phyloP scores from a whole-genome alignment of 306 rosid species.

The Citrullus mucosospermus region DNA sequence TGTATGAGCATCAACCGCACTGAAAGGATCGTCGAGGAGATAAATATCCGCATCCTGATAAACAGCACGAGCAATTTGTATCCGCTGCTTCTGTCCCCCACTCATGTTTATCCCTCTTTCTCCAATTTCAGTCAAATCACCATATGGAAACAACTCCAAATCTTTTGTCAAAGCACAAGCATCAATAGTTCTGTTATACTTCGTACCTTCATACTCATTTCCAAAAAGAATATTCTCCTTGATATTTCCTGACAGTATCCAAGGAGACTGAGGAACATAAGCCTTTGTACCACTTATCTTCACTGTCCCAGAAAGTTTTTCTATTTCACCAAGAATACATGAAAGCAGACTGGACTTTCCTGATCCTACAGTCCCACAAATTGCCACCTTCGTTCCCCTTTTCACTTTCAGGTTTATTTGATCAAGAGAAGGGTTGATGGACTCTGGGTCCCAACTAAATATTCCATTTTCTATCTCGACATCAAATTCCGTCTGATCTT shows the following conservation, averaged over 20 bases:
- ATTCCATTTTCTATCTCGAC: slow-evolving; percentile 54
- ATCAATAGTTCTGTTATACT: slow-evolving; percentile 51
- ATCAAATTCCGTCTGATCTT: slow-evolving; percentile 42
- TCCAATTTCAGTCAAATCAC: slow-evolving; percentile 85
- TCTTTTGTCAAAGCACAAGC: slow-evolving; percentile 90
- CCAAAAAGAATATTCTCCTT: slow-evolving; percentile 82
- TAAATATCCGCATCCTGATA: slow-evolving; percentile 84
- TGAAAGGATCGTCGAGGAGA: slow-evolving; percentile 84
- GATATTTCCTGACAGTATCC: slow-evolving; percentile 81
- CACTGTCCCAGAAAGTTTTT: slow-evolving; percentile 54
- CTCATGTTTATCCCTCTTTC: slow-evolving; percentile 97
- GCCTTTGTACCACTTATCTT: slow-evolving; percentile 85
- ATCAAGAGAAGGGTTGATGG: slow-evolving; percentile 47
- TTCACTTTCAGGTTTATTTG: slow-evolving; percentile 53
- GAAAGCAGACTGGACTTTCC: slow-evolving; percentile 83
- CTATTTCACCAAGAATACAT: slow-evolving; percentile 66
- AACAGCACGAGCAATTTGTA: slow-evolving; percentile 84
- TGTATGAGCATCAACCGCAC: slow-evolving; percentile 98
- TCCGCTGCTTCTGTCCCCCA: slow-evolving; percentile 96
- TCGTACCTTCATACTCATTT: slow-evolving; percentile 37
- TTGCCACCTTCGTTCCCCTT: slow-evolving; percentile 89
- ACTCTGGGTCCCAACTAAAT: slow-evolving; percentile 65
- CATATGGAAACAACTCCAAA: slow-evolving; percentile 68
- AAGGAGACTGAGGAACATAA: slow-evolving; percentile 84
- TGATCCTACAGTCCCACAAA: slow-evolving; percentile 88